Evolutionary conservation across 257 asterid species (phyloP), one percentile per base, ranked within the genome.

Genomic region (Oldenlandia corymbosa): DNA sequence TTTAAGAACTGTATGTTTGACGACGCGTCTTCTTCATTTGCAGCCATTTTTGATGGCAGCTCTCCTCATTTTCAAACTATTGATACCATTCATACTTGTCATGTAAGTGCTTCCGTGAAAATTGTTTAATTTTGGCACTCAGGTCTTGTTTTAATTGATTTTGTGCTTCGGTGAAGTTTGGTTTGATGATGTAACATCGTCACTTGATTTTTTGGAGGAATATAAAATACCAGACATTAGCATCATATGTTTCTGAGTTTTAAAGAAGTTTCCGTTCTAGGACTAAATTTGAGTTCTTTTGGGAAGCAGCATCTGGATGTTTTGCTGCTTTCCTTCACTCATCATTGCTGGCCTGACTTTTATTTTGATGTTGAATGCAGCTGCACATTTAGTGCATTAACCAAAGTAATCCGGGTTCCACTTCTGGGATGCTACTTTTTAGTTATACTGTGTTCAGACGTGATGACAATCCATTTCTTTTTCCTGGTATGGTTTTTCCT

Each of bases 1-100:
- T 43, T 64, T 37, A 32, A 57, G n/a, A 34, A 49, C 28, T 51
- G 24, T 21, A 14, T 41, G 3, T 26, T 28, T 68, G 37, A 45
- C 59, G 37, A 45, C 59, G 24, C 10, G 23, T 58, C 71, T 65
- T 56, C 53, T 26, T 67, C 59, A 50, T 21, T 78, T 81, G 87
- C 96, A 92, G 99, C 99, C 99, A 4, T 92, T 92, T 80, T 78
- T 92, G 73, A 92, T 92, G 99, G 90, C 99, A 31, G 94, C 94
- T 37, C 94, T 92, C 64, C 95, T 92, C 27, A 85, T 92, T 60
- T 92, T 92, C 84, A 92, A 92, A 66, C 51, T 91, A 54, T 59
- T 91, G 71, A 84, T 91, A 67, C 96, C 97, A 7, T 91, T 84
- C 68, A 70, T 85, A 66, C 97, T 91, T 37, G 96, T 91, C 80